Percentiles rank a stretch among this genome's conserved stretches.
Conservation (phyloP, 2,329 filamentous ascomycete genomes). For the Fusarium nisikadoi region DNA sequence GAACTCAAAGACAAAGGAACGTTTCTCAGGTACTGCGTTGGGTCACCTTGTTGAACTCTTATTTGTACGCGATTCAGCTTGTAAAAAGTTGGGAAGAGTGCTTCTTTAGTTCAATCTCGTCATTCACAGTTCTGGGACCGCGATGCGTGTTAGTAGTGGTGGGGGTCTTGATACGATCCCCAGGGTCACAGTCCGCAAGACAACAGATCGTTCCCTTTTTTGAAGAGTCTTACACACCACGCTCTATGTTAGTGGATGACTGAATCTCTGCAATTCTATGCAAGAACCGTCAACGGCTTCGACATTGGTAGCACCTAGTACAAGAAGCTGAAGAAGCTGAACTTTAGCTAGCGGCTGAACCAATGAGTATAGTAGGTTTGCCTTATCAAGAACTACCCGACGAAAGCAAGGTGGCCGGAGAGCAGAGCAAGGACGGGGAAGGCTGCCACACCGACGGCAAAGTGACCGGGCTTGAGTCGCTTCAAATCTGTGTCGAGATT, state of each 20-base stretch:
- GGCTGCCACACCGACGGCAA: background rate
- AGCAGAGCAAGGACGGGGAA: background rate
- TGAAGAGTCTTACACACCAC: constrained; percentile 14
- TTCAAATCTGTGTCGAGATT: constrained; percentile 15
- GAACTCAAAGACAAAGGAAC: constrained; percentile 9
- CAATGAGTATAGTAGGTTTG: background rate
- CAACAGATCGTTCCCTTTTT: background rate
- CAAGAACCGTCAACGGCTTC: background rate
- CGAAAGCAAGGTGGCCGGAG: constrained; percentile 13
- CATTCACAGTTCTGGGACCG: constrained; percentile 3
- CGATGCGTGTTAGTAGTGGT: constrained; percentile 16
- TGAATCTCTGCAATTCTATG: background rate
- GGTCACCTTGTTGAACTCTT: background rate
- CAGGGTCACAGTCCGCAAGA: constrained; percentile 11
- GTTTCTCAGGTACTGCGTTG: background rate
- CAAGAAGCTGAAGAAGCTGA: background rate
- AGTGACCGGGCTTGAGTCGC: constrained; percentile 8
- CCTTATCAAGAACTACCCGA: background rate
- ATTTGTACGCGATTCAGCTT: background rate
- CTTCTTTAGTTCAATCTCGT: constrained; percentile 2
- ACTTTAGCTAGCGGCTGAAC: background rate
- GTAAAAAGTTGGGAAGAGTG: background rate
- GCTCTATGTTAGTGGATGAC: constrained; percentile 3
- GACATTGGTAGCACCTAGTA: background rate
- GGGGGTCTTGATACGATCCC: constrained; percentile 16